These are phyloP conservation scores for Simplicillium sp. DNA, from an alignment of 2,329 filamentous ascomycete species.

Conservation along the genomic window DNA sequence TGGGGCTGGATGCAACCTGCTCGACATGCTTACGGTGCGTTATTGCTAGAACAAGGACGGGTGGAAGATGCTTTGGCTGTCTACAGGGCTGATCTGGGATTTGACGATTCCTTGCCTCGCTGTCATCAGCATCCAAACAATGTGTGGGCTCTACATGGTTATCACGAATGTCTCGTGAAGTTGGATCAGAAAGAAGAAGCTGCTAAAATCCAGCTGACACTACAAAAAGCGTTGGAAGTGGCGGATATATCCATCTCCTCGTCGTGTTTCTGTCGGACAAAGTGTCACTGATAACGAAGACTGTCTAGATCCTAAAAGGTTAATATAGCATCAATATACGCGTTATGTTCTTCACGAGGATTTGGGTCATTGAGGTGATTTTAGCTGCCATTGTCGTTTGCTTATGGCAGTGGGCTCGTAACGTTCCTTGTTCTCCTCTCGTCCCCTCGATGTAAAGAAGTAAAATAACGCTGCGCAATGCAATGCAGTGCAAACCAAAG, in stretches of 20 bases:
- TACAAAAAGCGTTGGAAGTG: conserved; percentile 40
- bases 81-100: conserved; percentile 53
- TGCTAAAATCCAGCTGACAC: conserved; percentile 23
- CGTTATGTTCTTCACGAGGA: background rate
- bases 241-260: conserved; percentile 49
- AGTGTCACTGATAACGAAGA: background rate
- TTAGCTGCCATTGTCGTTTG: no score
- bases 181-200: conserved; percentile 33
- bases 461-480: no score
- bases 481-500: no score
- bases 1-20: conserved; percentile 76
- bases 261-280: conserved; percentile 17
- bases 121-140: conserved; percentile 62
- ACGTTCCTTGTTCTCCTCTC: no score
- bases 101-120: conserved; percentile 50
- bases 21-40: conserved; percentile 59
- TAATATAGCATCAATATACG: background rate
- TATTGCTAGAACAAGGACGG: conserved; percentile 58
- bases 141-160: conserved; percentile 66
- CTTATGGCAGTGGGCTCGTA: no score
- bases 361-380: no score
- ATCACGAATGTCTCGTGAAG: conserved; percentile 56
- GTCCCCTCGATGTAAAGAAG: no score
- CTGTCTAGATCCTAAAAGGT: background rate
- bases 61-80: conserved; percentile 44